Percentiles rank a stretch among this genome's conserved stretches.
Conservation (phyloP, 805 yeast species). For the Saccharomycopsis selenospora region DNA sequence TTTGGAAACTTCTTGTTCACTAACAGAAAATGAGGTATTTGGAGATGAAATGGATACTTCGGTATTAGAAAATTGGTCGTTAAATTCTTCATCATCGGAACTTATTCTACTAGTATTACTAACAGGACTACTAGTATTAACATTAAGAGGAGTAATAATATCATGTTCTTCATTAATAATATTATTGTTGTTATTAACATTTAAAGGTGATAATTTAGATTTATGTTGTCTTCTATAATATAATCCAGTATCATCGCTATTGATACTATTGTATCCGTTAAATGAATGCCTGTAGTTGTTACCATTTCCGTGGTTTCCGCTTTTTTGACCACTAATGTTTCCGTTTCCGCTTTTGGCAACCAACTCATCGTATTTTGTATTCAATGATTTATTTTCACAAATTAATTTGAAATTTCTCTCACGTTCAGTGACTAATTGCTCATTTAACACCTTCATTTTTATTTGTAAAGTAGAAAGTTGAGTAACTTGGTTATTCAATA, state of each 20-base stretch:
- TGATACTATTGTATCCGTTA: not conserved
- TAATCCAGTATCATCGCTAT: not conserved
- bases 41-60: not conserved
- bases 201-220: not conserved
- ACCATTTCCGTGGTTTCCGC: not conserved
- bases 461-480: not conserved
- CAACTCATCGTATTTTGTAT: not conserved
- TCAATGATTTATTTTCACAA: not conserved
- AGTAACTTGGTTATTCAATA: not conserved
- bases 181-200: not conserved
- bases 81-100: not conserved
- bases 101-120: conserved; percentile 1
- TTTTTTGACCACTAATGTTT: not conserved
- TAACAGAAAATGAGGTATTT: not conserved
- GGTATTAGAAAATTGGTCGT: not conserved
- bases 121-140: not conserved
- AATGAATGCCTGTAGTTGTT: too few species aligned
- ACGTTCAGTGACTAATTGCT: not conserved
- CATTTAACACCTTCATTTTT: not conserved
- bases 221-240: not conserved
- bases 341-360: not conserved
- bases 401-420: not conserved
- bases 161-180: too few species aligned
- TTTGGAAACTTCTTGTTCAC: not conserved
- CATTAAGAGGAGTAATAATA: not conserved